phyloP scores from a whole-genome alignment of 352 stramenopile genomes.

The Pythium dissotocum region DNA sequence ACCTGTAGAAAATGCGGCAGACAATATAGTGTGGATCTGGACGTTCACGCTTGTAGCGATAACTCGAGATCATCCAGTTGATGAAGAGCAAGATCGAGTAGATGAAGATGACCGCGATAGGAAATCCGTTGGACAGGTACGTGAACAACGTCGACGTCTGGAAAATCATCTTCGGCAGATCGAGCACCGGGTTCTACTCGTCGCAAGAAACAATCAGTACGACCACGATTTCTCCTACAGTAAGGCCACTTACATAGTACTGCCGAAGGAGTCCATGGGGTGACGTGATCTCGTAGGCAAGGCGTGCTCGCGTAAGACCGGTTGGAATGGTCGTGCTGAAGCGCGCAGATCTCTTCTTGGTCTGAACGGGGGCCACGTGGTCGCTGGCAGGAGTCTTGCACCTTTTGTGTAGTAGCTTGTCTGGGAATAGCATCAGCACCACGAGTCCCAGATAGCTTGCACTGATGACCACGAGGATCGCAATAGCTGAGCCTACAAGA shows the following conservation, averaged over 20 bases:
- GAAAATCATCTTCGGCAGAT: background rate
- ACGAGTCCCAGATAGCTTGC: too few relatives aligned
- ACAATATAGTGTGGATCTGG: constrained; percentile 13
- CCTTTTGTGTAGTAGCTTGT: too few relatives aligned
- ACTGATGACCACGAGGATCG: too few relatives aligned
- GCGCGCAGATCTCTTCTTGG: too few relatives aligned
- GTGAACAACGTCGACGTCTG: constrained; percentile 5
- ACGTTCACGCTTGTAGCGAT: background rate
- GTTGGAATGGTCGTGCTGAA: too few relatives aligned
- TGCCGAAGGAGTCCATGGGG: background rate
- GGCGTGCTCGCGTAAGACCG: too few relatives aligned
- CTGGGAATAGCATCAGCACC: too few relatives aligned
- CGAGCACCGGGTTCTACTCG: background rate
- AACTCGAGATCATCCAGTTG: constrained; percentile 9
- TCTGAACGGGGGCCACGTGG: too few relatives aligned
- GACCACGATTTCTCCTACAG: constrained; percentile 9
- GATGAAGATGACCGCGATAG: background rate
- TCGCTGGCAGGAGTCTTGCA: too few relatives aligned
- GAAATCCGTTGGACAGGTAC: constrained; percentile 4
- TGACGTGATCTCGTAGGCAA: background rate
- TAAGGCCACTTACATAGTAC: background rate
- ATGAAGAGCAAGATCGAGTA: background rate
- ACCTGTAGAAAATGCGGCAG: constrained; percentile 25
- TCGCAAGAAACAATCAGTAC: background rate
- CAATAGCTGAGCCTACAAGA: too few relatives aligned